These are phyloP conservation scores for Ascochyta fabae DNA, from an alignment of 2,329 filamentous ascomycete genomes.

Conservation along the genomic window DNA sequence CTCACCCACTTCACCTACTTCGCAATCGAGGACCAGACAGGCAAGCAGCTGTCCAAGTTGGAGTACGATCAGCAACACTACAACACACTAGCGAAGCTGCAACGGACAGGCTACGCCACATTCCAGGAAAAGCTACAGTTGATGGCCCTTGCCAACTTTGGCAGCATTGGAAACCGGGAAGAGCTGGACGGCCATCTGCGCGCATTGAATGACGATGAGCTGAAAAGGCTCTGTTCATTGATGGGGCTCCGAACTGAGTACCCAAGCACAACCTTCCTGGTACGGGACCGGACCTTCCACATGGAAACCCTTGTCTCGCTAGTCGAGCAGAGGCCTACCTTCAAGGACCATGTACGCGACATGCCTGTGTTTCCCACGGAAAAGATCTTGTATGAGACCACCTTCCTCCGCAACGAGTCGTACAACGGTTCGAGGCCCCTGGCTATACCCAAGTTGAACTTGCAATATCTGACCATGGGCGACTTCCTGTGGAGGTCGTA, in stretches of 20 bases:
- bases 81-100: conserved; percentile 75
- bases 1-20: conserved; percentile 88
- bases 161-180: conserved; percentile 77
- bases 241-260: conserved; percentile 85
- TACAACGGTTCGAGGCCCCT: conserved; percentile 89
- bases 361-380: conserved; percentile 87
- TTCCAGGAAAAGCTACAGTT: conserved; percentile 93
- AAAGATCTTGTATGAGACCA: conserved; percentile 76
- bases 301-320: conserved; percentile 75
- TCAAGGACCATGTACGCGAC: conserved; percentile 77
- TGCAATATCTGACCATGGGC: conserved; percentile 92
- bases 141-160: conserved; percentile 89
- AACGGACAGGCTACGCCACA: conserved; percentile 74
- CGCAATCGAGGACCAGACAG: conserved; percentile 88
- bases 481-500: conserved; percentile 98
- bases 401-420: conserved; percentile 78
- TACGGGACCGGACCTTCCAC: conserved; percentile 67
- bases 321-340: conserved; percentile 80
- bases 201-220: conserved; percentile 74
- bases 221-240: conserved; percentile 70
- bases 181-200: conserved; percentile 81
- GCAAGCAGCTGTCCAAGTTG: conserved; percentile 72
- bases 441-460: conserved; percentile 89
- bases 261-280: conserved; percentile 71
- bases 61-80: conserved; percentile 85